Conservation (phyloP, 306 rosid species). For the Bauhinia variegata region DNA sequence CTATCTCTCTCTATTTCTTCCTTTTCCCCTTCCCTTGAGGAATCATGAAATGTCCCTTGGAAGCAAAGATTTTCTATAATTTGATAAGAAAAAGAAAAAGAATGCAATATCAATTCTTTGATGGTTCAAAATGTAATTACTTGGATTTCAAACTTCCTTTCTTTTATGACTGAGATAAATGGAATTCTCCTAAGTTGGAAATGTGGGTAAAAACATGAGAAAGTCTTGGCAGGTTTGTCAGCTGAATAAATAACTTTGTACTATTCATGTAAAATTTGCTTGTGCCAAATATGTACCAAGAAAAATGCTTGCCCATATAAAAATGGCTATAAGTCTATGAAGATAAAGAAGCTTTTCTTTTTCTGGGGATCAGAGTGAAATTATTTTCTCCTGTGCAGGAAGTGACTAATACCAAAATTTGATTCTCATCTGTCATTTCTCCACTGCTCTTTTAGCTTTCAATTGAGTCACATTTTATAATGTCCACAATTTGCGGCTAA, state of each 20-base stretch:
- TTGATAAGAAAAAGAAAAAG: neutral
- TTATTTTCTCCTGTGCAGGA: neutral
- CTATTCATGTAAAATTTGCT: neutral
- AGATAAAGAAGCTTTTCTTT: neutral
- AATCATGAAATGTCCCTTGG: conserved; percentile 24
- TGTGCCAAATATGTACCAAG: neutral
- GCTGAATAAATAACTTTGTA: neutral
- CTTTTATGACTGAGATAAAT: neutral
- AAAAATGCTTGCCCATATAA: neutral
- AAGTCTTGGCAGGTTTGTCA: conserved; percentile 6
- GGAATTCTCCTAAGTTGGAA: neutral
- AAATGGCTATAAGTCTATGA: conserved; percentile 11
- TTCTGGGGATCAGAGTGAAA: neutral
- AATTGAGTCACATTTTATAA: conserved; percentile 26
- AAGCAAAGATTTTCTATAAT: conserved; percentile 18
- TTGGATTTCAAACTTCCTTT: too few species aligned
- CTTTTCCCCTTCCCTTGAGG: too few species aligned
- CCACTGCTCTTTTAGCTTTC: conserved; percentile 9
- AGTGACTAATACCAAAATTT: conserved; percentile 20
- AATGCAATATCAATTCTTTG: neutral
- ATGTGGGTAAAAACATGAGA: neutral
- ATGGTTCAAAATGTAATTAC: too few species aligned
- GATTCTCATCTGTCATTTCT: conserved; percentile 22
- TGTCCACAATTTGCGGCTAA: too few species aligned
- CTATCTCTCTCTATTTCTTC: too few species aligned